These are phyloP conservation scores for Aspergillus uvarum DNA, from an alignment of 2,329 filamentous ascomycete genomes.

Conservation along the genomic window DNA sequence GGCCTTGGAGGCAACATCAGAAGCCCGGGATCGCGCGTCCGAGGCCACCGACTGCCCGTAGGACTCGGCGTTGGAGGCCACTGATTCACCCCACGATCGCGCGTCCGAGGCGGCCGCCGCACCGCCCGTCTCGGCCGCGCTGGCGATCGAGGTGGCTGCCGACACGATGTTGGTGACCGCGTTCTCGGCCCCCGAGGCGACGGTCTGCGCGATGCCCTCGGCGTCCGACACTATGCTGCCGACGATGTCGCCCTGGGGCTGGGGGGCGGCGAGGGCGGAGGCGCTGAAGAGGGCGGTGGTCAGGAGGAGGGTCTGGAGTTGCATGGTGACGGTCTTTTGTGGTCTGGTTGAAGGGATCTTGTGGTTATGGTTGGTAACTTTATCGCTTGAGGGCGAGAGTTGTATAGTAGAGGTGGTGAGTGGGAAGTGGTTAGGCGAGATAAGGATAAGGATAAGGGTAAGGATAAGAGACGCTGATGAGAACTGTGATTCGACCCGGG, in stretches of 20 bases:
- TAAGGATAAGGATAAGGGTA: background rate
- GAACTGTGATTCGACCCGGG: background rate
- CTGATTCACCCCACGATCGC: constrained; percentile 8
- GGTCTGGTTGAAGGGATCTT: background rate
- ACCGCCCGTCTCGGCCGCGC: constrained; percentile 18
- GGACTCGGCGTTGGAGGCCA: constrained; percentile 16
- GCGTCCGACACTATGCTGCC: constrained; percentile 21
- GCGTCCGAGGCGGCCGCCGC: constrained; percentile 11
- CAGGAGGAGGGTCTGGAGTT: constrained; percentile 23
- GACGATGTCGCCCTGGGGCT: constrained; percentile 18
- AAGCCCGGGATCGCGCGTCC: background rate
- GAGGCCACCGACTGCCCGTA: constrained; percentile 8
- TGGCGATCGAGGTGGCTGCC: constrained; percentile 20
- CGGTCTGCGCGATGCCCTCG: constrained; percentile 10
- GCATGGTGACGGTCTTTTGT: constrained; percentile 25
- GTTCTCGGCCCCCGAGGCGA: constrained; percentile 16
- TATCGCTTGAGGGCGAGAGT: background rate
- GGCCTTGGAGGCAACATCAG: background rate
- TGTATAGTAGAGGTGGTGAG: background rate
- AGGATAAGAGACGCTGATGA: background rate
- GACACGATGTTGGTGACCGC: constrained; percentile 16
- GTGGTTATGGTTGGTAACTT: background rate
- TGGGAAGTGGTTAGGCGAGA: background rate
- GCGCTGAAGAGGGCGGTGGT: constrained; percentile 27
- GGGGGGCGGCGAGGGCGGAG: constrained; percentile 22